Evolutionary conservation across 306 rosid species (phyloP), one percentile per base, ranked within the genome.

Genomic region (Corylus avellana): DNA sequence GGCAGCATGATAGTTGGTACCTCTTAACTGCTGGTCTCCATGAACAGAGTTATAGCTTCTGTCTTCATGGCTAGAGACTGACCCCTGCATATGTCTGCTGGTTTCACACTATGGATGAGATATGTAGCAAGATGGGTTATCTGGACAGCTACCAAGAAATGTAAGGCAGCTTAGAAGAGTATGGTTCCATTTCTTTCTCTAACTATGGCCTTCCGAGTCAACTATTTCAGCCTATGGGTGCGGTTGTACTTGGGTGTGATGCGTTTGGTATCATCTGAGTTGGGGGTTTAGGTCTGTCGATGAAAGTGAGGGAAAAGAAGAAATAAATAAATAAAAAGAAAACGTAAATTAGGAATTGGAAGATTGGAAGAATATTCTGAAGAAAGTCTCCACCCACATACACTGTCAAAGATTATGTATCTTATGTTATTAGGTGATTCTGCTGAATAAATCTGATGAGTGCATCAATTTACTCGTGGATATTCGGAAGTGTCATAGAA

Each of bases 21-120:
- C 7, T 70, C 80, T 61, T 61, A 74, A 77, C 85, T 63, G 63
- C 37, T 55, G 46, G 72, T 76, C 74, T 75, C 42, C 72, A 46
- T 5, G 89, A 91, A 56, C 85, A 78, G 61, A 73, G 73, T 59
- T 53, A 72, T 81, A 75, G 73, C 79, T 48, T 58, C 49, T 76
- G 63, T 84, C 62, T 5, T 80, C 80, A 73, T 67, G 81, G 82
- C 83, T 85, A 81, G 79, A 16, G 42, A 54, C 59, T 20, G 71
- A 48, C 61, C 20, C 61, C 72, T 47, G 51, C 67, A 27, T 17
- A 4, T 35, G 51, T 73, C 53, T 56, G 48, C 20, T 53, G 64
- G 68, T 69, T 70, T 47, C 64, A 29, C 39, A 57, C 49, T 81
- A 63, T 74, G 67, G 75, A 76, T 50, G 79, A 44, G 73, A 75